These are phyloP conservation scores for Luzula sylvatica DNA, from an alignment of 176 grass and related monocot genomes.

Conservation along the genomic window DNA sequence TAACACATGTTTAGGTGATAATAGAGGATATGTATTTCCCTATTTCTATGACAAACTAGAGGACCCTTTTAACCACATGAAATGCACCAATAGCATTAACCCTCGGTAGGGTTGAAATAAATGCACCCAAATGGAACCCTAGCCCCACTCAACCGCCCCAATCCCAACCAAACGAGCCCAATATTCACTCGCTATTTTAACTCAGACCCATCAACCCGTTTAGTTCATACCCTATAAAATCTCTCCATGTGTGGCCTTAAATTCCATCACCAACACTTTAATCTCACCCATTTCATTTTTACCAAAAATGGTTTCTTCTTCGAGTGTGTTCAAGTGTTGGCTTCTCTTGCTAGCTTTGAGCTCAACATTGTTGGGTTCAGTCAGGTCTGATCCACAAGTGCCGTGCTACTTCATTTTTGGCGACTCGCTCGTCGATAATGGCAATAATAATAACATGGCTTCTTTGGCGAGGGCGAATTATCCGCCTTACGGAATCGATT, in stretches of 20 bases:
- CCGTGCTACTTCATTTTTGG: conserved; percentile 98
- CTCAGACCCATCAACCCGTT: background rate
- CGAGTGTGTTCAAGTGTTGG: conserved; percentile 25
- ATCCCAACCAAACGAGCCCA: conserved; percentile 7
- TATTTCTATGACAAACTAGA: too few relatives aligned
- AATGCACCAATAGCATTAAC: background rate
- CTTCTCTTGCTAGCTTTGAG: conserved; percentile 9
- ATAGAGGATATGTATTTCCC: too few relatives aligned
- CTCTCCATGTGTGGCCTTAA: background rate
- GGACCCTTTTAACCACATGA: background rate
- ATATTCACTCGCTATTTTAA: background rate
- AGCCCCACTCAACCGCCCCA: conserved; percentile 11
- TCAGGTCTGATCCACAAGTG: conserved; percentile 52
- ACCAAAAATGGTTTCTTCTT: background rate
- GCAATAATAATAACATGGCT: conserved; percentile 96
- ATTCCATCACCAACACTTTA: background rate
- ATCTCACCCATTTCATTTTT: background rate
- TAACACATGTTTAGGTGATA: background rate
- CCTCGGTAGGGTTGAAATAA: background rate
- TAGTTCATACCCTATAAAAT: background rate
- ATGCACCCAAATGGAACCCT: conserved; percentile 11
- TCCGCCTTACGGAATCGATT: conserved; percentile 94
- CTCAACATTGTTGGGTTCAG: conserved; percentile 21
- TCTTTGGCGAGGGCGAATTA: conserved; percentile 75
- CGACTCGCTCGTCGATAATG: conserved; percentile 97